Evolutionary conservation across 768 basidiomycete species (phyloP), one percentile per base, ranked within the genome.

Genomic region (Auriscalpium microsporum): DNA sequence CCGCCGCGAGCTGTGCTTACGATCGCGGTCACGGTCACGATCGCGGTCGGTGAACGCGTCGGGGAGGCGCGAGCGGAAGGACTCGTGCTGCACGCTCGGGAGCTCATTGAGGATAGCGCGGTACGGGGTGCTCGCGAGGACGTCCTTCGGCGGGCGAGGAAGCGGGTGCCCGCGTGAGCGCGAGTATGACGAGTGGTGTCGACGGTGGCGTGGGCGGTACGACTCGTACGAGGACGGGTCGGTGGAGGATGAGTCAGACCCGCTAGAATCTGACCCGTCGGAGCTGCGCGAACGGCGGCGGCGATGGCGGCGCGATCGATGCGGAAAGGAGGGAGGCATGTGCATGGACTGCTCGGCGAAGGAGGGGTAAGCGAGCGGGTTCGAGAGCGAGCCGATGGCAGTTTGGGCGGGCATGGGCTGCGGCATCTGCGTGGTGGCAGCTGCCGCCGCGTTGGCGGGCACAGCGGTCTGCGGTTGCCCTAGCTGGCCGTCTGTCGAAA

Each of bases 101-200:
- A 84, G 76, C 52, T 75, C 74, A 13, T 59, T 53, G 7, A 84
- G 70, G 0, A 87, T 66, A 1, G 71, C 67, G 51, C 77, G 76
- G 65, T 86, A 86, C 0, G 83, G 83, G 0, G 82, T 73, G 28
- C 69, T 68, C 11, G 78, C 74, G 66, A 83, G 85, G 8, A 88
- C 53, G 63, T 87, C 80, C 34, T 69, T 68, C 0, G 87, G 87
- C 0, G 80, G 85, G 3, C 65, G 56, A 0, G 87, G 87, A 9
- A 89, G 78, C 5, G 85, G 86, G 63, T 90, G 86, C 16, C 19
- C 10, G 45, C 16, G 19, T 35, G 51, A 19, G 28, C 38, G 44
- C 38, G 38, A 34, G 21, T 44, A 19, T 60, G 53, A 56, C 35
- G 58, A 55, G 53, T 23, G 56, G 55, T 21, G 56, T 52, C 37